These are phyloP conservation scores for Warburgia ugandensis DNA, from an alignment of 164 flowering plant genomes.

Conservation along the genomic window DNA sequence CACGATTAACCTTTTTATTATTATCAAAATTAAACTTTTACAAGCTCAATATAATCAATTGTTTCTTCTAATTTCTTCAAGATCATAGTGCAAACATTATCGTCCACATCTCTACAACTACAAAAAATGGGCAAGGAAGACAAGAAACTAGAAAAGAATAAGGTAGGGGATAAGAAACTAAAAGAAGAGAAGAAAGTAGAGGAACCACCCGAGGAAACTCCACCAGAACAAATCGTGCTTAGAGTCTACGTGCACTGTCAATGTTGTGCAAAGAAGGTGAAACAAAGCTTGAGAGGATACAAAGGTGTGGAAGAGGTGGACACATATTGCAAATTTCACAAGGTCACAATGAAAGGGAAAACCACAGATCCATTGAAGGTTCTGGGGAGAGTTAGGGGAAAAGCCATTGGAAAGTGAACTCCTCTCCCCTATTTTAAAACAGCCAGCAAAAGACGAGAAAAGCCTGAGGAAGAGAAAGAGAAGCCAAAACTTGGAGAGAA, in stretches of 20 bases:
- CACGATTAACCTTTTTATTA: too few relatives aligned
- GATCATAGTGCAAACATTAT: too few relatives aligned
- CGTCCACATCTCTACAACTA: not conserved
- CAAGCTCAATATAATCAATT: too few relatives aligned
- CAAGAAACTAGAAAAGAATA: conserved; percentile 2
- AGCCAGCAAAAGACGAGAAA: too few relatives aligned
- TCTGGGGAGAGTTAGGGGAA: not conserved
- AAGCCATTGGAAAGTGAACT: conserved; percentile 5
- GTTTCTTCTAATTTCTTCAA: too few relatives aligned
- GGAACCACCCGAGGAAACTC: conserved; percentile 22
- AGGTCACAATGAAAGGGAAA: conserved; percentile 4
- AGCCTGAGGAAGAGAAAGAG: conserved; percentile 18
- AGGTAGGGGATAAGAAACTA: conserved; percentile 4
- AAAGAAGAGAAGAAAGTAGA: conserved; percentile 20
- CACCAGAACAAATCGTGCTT: conserved; percentile 53
- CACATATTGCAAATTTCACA: not conserved
- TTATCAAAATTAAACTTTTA: too few relatives aligned
- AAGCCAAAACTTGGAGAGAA: conserved; percentile 1
- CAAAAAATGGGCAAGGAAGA: conserved; percentile 7
- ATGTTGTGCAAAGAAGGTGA: conserved; percentile 74
- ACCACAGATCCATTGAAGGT: conserved; percentile 4
- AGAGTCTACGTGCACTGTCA: conserved; percentile 85
- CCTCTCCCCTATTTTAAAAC: not conserved
- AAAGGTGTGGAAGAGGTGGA: conserved; percentile 32
- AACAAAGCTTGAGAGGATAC: conserved; percentile 49